Percentiles rank a stretch among this genome's conserved stretches.
These are phyloP conservation scores for Saccharomyces hybrid DNA, from an alignment of 1,139 yeast genomes.

Conservation along the genomic window DNA sequence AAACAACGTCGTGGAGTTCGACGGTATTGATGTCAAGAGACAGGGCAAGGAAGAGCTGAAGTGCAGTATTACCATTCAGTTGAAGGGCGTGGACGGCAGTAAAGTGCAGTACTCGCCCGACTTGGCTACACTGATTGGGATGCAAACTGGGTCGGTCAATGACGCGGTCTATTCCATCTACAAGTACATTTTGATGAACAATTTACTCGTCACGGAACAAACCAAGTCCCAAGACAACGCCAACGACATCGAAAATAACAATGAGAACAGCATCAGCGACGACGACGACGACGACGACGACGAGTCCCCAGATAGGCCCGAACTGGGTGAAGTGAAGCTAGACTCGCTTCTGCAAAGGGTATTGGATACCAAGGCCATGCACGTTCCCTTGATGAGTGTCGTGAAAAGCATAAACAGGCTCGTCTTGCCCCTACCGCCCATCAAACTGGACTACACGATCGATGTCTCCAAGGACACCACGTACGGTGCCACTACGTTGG, in stretches of 20 bases:
- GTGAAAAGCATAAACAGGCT: constrained; percentile 47
- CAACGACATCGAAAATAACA: not conserved
- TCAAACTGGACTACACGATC: constrained; percentile 64
- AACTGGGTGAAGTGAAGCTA: not conserved
- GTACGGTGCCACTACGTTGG: constrained; percentile 72
- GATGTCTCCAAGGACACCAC: constrained; percentile 71
- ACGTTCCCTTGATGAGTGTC: not conserved
- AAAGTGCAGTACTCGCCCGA: constrained; percentile 54
- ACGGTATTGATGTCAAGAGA: constrained; percentile 82
- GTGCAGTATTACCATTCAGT: constrained; percentile 69
- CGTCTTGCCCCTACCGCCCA: constrained; percentile 68
- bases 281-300: not conserved
- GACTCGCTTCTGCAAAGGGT: not conserved
- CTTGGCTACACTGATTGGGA: constrained; percentile 65
- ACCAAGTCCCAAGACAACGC: not conserved
- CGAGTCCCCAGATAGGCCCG: not conserved
- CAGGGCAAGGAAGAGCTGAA: constrained; percentile 60
- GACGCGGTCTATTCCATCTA: constrained; percentile 79
- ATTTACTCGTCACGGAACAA: constrained; percentile 13
- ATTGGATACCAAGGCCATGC: not conserved
- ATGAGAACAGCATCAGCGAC: constrained; percentile 53
- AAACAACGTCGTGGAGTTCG: constrained; percentile 52
- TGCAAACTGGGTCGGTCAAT: constrained; percentile 73
- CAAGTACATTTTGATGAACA: constrained; percentile 52
- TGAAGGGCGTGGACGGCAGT: constrained; percentile 62